Evolutionary conservation across 2,329 filamentous ascomycete genomes (phyloP).

Genomic region (Arachnomyces sp.): DNA sequence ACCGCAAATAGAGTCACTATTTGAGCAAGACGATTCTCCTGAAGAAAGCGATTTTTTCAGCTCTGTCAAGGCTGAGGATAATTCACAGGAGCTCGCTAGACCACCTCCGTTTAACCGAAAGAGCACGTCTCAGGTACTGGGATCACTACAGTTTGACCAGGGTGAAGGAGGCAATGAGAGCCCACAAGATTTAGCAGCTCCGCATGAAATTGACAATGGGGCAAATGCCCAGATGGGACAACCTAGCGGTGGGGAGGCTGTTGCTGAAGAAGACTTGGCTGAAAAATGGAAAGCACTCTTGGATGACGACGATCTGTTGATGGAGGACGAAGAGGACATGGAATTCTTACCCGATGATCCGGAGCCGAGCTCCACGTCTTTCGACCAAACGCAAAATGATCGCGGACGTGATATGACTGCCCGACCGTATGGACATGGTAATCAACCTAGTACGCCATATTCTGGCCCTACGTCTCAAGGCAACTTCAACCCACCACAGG

Average conservation of each 20-base stretch:
- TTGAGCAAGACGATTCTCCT: constrained; percentile 30
- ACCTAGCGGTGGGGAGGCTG: constrained; percentile 12
- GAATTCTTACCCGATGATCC: constrained; percentile 37
- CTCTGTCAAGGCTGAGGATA: constrained; percentile 8
- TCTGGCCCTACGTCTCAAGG: not conserved
- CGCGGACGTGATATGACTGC: too few relatives aligned
- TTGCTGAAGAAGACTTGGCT: constrained; percentile 56
- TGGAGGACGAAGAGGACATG: constrained; percentile 62
- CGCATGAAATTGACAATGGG: constrained; percentile 18
- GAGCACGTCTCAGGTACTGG: constrained; percentile 61
- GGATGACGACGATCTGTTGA: constrained; percentile 59
- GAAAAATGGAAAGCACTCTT: constrained; percentile 80
- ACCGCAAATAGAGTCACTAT: constrained; percentile 23
- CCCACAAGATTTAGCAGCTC: constrained; percentile 23
- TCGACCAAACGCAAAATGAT: too few relatives aligned
- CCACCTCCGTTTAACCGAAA: constrained; percentile 53
- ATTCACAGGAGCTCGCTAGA: not conserved
- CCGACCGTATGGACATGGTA: too few relatives aligned
- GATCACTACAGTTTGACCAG: constrained; percentile 37
- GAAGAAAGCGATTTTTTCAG: constrained; percentile 33
- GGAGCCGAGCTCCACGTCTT: too few relatives aligned
- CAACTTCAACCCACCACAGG: constrained; percentile 8
- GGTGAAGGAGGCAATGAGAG: constrained; percentile 14
- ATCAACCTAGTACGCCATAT: too few relatives aligned
- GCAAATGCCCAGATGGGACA: constrained; percentile 12